Conservation (phyloP, 1,284 basidiomycete species). For the Microbotryum lychnidis-dioicae region DNA sequence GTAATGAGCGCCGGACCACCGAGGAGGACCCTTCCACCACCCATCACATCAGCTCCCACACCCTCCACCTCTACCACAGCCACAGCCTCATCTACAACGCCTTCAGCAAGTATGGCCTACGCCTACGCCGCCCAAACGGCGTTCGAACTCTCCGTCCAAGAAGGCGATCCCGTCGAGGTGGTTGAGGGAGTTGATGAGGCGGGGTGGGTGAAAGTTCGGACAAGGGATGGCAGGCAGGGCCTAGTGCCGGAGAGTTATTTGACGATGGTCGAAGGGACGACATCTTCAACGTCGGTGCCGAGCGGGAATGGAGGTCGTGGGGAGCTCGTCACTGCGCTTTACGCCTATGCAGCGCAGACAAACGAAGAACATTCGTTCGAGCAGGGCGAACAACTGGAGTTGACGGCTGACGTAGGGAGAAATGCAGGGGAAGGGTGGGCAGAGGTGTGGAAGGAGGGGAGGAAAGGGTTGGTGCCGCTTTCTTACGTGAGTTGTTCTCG, state of each 20-base stretch:
- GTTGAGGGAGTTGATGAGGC: conserved; percentile 69
- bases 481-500: conserved; percentile 24
- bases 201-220: conserved; percentile 71
- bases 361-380: conserved; percentile 58
- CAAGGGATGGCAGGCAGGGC: conserved; percentile 53
- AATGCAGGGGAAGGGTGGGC: conserved; percentile 26
- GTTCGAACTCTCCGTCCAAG: conserved; percentile 62
- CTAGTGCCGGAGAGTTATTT: conserved; percentile 72
- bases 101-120: conserved; percentile 56
- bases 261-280: conserved; percentile 49
- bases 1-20: conserved; percentile 1
- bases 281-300: too few species aligned
- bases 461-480: conserved; percentile 24
- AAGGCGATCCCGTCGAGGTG: conserved; percentile 54
- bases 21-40: conserved; percentile 7
- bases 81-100: not conserved
- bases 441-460: conserved; percentile 25
- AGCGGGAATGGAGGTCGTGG: too few species aligned
- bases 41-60: not conserved
- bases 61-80: not conserved
- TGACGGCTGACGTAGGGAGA: conserved; percentile 43
- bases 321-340: conserved; percentile 46
- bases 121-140: conserved; percentile 62
- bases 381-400: conserved; percentile 55
- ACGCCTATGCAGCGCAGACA: conserved; percentile 58